phyloP scores from a whole-genome alignment of 768 basidiomycete species.

The Tephrocybe sp. region DNA sequence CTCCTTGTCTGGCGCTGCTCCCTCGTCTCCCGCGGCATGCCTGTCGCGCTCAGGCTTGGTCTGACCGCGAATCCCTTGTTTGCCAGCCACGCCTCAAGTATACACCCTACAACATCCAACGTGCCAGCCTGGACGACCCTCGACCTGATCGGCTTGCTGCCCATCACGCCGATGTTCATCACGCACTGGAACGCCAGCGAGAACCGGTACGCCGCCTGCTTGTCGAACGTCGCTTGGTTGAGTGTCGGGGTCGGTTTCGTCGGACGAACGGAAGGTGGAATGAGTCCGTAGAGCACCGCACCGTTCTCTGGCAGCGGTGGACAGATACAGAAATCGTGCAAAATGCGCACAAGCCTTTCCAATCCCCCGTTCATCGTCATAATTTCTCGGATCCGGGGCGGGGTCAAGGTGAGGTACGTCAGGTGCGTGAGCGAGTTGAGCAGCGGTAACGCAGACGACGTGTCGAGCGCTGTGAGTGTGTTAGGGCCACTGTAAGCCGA shows the following conservation, averaged over 20 bases:
- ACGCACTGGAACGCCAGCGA: slow-evolving; percentile 95
- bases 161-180: slow-evolving; percentile 94
- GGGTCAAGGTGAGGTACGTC: slow-evolving; percentile 94
- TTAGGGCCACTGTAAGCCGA: slow-evolving; percentile 95
- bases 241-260: slow-evolving; percentile 58
- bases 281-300: slow-evolving; percentile 72
- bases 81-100: slow-evolving; percentile 89
- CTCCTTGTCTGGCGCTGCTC: slow-evolving; percentile 56
- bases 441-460: too few relatives aligned
- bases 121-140: slow-evolving; percentile 94
- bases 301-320: slow-evolving; percentile 83
- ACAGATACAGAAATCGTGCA: slow-evolving; percentile 83
- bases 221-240: slow-evolving; percentile 71
- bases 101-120: too few relatives aligned
- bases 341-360: slow-evolving; percentile 84
- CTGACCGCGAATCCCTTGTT: too few relatives aligned
- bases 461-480: too few relatives aligned
- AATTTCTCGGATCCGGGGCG: slow-evolving; percentile 95
- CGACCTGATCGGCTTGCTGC: slow-evolving; percentile 85
- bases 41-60: too few relatives aligned
- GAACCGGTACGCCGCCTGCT: slow-evolving; percentile 84
- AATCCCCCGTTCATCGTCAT: slow-evolving; percentile 98
- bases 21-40: too few relatives aligned
- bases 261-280: slow-evolving; percentile 59
- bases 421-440: too few relatives aligned